These are phyloP conservation scores for Aspergillus ostianus DNA, from an alignment of 495 filamentous ascomycete species.

Conservation along the genomic window DNA sequence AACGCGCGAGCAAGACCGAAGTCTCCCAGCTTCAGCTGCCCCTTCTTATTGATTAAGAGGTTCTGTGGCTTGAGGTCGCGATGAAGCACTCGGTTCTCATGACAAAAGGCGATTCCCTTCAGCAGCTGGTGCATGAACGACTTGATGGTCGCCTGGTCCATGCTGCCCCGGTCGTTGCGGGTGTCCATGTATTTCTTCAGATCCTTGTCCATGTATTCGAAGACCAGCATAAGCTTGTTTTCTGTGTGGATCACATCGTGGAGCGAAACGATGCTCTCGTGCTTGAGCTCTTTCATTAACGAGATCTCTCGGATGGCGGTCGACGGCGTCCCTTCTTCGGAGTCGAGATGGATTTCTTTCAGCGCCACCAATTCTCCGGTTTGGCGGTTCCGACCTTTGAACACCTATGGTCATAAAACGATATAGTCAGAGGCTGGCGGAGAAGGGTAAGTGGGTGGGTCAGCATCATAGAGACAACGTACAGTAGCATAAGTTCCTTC, in stretches of 20 bases:
- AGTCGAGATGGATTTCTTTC: conserved; percentile 99
- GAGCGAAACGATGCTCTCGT: conserved; percentile 95
- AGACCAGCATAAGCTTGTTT: conserved; percentile 99
- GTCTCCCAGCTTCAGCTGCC: conserved; percentile 89
- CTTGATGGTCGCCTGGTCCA: conserved; percentile 86
- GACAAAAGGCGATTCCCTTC: conserved; percentile 92
- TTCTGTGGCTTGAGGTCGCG: conserved; percentile 97
- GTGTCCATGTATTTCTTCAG: conserved; percentile 99
- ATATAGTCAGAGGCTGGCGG: not conserved
- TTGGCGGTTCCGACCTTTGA: conserved; percentile 96
- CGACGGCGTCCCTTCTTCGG: conserved; percentile 96
- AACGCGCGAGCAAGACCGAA: conserved; percentile 92
- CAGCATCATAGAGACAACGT: conserved; percentile 34
- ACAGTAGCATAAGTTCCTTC: conserved; percentile 99
- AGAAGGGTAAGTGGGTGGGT: not conserved
- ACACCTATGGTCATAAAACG: conserved; percentile 59
- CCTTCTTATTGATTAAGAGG: conserved; percentile 89
- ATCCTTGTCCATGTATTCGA: conserved; percentile 97
- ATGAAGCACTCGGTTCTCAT: conserved; percentile 92
- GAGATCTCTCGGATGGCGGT: conserved; percentile 99
- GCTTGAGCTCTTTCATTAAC: conserved; percentile 98
- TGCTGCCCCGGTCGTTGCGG: conserved; percentile 74
- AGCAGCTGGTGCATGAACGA: conserved; percentile 97
- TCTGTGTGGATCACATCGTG: conserved; percentile 99
- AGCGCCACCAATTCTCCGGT: conserved; percentile 94